Evolutionary conservation across 2,329 filamentous ascomycete species (phyloP).

Genomic region (Ophiostoma fasciatum): DNA sequence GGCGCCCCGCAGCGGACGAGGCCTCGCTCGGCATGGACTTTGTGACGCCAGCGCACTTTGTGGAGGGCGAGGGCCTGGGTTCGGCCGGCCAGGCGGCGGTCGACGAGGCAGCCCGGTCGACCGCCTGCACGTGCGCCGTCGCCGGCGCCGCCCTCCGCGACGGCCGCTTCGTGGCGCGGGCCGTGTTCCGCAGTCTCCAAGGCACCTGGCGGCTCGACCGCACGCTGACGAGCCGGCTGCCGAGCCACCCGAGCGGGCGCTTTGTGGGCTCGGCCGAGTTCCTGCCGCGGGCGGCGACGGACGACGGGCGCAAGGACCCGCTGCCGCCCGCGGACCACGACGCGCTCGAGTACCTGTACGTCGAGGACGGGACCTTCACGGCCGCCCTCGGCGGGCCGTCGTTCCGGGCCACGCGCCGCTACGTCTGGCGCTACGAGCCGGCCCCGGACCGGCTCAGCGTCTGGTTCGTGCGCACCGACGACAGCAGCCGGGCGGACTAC

Average conservation of each 20-base stretch:
- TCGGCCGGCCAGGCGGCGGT: conserved; percentile 23
- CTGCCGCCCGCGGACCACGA: conserved; percentile 9
- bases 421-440: conserved; percentile 59
- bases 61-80: too few species aligned
- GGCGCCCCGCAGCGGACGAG: conserved; percentile 16
- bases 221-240: conserved; percentile 35
- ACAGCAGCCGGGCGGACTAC: conserved; percentile 49
- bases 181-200: conserved; percentile 55
- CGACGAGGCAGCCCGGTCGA: conserved; percentile 16
- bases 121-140: conserved; percentile 30
- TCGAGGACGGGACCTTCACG: conserved; percentile 51
- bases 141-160: conserved; percentile 26
- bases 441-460: conserved; percentile 45
- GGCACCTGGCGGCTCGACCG: conserved; percentile 53
- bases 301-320: conserved; percentile 24
- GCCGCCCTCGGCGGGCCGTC: conserved; percentile 30
- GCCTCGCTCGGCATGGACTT: conserved; percentile 30
- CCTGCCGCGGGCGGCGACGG: conserved; percentile 43
- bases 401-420: conserved; percentile 49
- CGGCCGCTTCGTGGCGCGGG: conserved; percentile 42
- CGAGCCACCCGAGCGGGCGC: conserved; percentile 46
- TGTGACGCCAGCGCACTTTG: conserved; percentile 43
- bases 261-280: conserved; percentile 53
- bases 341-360: conserved; percentile 50
- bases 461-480: conserved; percentile 57